A percentile compares a stretch with the other conserved stretches of the same genome.
Conservation (phyloP, 208 protist genomes). For the Phytomonas sp. region DNA sequence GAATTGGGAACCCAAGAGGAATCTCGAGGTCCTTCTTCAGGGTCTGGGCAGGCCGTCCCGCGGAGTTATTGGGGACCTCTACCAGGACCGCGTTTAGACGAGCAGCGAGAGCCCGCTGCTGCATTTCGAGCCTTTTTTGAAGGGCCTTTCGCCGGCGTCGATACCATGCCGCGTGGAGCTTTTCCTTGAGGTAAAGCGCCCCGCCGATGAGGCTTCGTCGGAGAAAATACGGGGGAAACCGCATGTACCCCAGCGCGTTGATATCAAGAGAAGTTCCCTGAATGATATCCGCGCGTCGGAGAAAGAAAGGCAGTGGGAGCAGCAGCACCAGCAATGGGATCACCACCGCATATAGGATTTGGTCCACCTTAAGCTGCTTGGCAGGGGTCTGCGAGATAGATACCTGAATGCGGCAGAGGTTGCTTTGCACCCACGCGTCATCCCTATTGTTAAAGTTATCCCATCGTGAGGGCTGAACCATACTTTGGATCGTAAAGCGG, state of each 20-base stretch:
- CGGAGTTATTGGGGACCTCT: no score
- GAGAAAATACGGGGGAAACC: constrained; percentile 30
- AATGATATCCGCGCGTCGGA: constrained; percentile 33
- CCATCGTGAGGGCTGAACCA: not conserved
- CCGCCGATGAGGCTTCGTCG: constrained; percentile 19
- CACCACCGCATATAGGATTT: constrained; percentile 37
- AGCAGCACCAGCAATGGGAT: constrained; percentile 47
- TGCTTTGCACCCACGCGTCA: constrained; percentile 8
- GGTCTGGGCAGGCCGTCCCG: no score
- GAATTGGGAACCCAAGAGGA: not conserved
- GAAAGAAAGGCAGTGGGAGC: constrained; percentile 37
- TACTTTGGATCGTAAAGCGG: constrained; percentile 29
- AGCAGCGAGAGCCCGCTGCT: constrained; percentile 13
- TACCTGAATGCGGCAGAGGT: constrained; percentile 29
- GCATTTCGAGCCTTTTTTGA: constrained; percentile 15
- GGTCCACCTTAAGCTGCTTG: constrained; percentile 11
- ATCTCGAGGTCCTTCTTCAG: not conserved
- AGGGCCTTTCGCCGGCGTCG: constrained; percentile 10
- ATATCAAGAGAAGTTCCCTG: constrained; percentile 35
- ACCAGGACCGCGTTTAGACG: not conserved
- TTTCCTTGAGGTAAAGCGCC: constrained; percentile 6
- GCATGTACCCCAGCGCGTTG: constrained; percentile 48
- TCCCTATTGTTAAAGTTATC: constrained; percentile 7
- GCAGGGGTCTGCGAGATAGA: constrained; percentile 28
- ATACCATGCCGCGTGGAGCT: constrained; percentile 15